These are phyloP conservation scores for Globisporangium barbulae DNA, from an alignment of 352 stramenopile species.

Conservation along the genomic window DNA sequence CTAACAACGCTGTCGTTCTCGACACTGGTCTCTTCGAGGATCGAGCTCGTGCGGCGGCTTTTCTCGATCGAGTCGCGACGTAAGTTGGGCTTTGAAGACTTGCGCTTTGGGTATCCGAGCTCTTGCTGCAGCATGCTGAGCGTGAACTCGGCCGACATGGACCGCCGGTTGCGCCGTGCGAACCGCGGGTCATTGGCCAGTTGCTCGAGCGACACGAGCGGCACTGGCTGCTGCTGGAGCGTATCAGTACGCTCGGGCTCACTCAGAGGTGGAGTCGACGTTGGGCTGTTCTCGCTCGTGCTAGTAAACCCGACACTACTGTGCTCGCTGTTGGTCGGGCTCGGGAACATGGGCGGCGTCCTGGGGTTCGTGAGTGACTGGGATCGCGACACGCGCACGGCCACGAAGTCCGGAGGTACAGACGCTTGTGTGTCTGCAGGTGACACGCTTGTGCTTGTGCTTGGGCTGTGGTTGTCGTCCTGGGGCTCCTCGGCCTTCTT, in stretches of 20 bases:
- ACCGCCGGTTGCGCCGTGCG: constrained; percentile 29
- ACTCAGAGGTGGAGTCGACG: constrained; percentile 2
- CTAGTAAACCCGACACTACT: constrained; percentile 19
- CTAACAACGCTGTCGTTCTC: too few species aligned
- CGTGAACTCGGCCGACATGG: constrained; percentile 54
- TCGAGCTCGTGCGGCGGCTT: constrained; percentile 30
- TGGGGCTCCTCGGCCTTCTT: constrained; percentile 15
- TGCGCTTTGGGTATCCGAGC: constrained; percentile 60
- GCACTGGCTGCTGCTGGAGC: neutral
- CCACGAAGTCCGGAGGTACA: constrained; percentile 3
- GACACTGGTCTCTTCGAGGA: constrained; percentile 24
- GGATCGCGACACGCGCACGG: constrained; percentile 32
- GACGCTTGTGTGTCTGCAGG: neutral
- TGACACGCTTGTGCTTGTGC: neutral
- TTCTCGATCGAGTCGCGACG: constrained; percentile 22
- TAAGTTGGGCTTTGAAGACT: constrained; percentile 13
- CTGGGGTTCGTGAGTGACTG: constrained; percentile 40
- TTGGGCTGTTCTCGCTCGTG: neutral
- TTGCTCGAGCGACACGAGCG: constrained; percentile 1
- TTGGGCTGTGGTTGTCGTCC: neutral
- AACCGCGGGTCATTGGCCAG: constrained; percentile 9
- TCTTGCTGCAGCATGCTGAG: constrained; percentile 70
- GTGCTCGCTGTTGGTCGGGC: constrained; percentile 18
- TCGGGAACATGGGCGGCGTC: constrained; percentile 29
- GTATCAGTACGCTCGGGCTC: neutral